A percentile compares a stretch with the other conserved stretches of the same genome.
Evolutionary conservation across 441 rosid species (phyloP).

Genomic region (Adansonia rubrostipa): DNA sequence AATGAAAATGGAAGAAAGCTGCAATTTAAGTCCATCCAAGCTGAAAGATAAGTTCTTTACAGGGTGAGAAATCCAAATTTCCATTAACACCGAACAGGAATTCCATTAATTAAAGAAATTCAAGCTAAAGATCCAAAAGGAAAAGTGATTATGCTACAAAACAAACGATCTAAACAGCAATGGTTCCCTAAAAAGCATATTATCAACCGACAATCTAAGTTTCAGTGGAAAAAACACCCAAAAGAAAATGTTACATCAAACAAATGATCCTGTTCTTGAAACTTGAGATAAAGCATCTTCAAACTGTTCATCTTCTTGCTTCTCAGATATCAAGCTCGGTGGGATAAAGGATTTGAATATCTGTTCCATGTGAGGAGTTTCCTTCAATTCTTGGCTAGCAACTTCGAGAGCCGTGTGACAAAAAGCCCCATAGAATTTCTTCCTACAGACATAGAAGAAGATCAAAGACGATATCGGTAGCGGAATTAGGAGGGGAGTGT

Average conservation of each 20-base stretch:
- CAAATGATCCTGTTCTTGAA: constrained; percentile 50
- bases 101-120: not conserved
- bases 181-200: constrained; percentile 17
- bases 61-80: not conserved
- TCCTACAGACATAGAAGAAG: constrained; percentile 58
- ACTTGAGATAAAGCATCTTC: constrained; percentile 71
- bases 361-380: constrained; percentile 61
- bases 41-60: not conserved
- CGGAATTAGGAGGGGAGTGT: constrained; percentile 49
- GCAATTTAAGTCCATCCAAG: not conserved
- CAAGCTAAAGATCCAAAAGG: constrained; percentile 5
- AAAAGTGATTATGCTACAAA: not conserved
- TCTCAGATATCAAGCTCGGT: constrained; percentile 64
- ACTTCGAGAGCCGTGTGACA: constrained; percentile 66
- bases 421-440: constrained; percentile 75
- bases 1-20: not conserved
- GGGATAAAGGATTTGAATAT: constrained; percentile 63
- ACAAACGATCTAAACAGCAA: constrained; percentile 9
- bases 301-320: constrained; percentile 57
- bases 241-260: constrained; percentile 29
- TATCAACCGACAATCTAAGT: constrained; percentile 28
- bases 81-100: constrained; percentile 13
- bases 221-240: constrained; percentile 6
- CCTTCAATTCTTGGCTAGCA: constrained; percentile 59
- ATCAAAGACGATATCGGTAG: constrained; percentile 53